Evolutionary conservation across 495 filamentous ascomycete species (phyloP), one percentile per base, ranked within the genome.

Genomic region (Xylaria bambusicola): DNA sequence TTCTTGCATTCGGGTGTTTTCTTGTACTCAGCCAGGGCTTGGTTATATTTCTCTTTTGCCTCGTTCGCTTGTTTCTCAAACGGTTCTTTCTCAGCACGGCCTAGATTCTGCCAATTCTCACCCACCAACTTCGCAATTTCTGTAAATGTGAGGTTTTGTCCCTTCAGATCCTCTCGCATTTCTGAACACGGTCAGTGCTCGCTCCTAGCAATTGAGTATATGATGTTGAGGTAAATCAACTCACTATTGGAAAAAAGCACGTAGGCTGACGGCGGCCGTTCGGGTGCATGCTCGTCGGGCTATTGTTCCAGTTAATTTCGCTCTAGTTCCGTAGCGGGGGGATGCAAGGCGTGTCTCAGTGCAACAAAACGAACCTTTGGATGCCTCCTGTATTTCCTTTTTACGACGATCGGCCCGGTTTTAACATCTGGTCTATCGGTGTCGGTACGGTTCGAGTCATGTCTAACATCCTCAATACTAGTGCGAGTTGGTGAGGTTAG

Each of bases 231-330:
- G 6, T 13, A 15, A 9, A 10, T 38, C 13, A 13, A 79, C 85
- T 71, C 74, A 90, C 88, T 87, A 69, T 92, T 92, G 3, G 89
- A 91, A 67, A 92, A 92, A 53, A 92, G 84, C 21, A 92, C 89
- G 70, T 92, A 92, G 35, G 89, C 89, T 9, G 89, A 92, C 1
- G 89, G 86, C 21, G 89, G 86, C 24, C 89, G 76, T 65, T 90
- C 88, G 15, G 89, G 89, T 3, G 89, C 89, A 77, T 90, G 81
- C 46, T 90, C 89, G 61, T 92, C 89, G 13, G 87, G 73, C 85
- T 90, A 59, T 51, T 35, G 9, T 41, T 24, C 46, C 50, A 13
- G 58, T 62, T 18, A 62, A 61, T 49, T 54, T 48, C 26, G 13
- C 9, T 21, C 26, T 15, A 24, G 31, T 20, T 17, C 20, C n/a